Evolutionary conservation across 2,329 filamentous ascomycete species (phyloP), one percentile per base, ranked within the genome.

Genomic region (Penicillium palitans): DNA sequence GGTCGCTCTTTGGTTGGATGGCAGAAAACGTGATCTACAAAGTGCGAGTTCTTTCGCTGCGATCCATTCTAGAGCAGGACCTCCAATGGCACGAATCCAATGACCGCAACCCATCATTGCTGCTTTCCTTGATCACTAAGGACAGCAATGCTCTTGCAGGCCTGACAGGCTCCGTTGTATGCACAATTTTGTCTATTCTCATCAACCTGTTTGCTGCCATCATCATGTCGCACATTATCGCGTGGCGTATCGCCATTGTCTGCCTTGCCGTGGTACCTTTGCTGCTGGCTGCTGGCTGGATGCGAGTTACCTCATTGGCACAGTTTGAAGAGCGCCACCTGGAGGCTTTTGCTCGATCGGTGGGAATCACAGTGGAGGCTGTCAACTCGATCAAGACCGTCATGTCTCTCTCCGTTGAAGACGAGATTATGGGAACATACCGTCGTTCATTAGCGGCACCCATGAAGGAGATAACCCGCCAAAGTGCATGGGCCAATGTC

Each of bases 181-280:
- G 89, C 8, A 89, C 86, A 0, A 75, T 90, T n/a, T 84, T 90
- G 56, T 87, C 87, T 0, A 87, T 90, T 21, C 63, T 83, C 4
- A 81, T 91, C 62, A 90, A 89, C 70, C 83, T 91, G 27, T 61
- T 90, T 17, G 84, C 83, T 0, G 87, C 86, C 1, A 86, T 91
- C 55, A 83, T 88, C 39, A 71, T 91, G 12, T 85, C 88, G 0
- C 87, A 90, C 61, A 84, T 90, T 44, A 79, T 92, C 44, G 87
- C 87, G 2, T 92, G 89, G 90, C 88, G 85, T 66, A 90, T 92
- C 59, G 88, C 88, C 0, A 74, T 92, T 15, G 89, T 91, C 3
- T 88, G 87, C 53, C 79, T 92, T 9, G 82, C 88, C 0, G 80
- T 85, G 6, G 84, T 90, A 0, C 89, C 89, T 0, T 72, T 91